A percentile compares a stretch with the other conserved stretches of the same genome.
phyloP scores from a whole-genome alignment of 1,139 yeast species.

The Blastobotrys illinoisensis region DNA sequence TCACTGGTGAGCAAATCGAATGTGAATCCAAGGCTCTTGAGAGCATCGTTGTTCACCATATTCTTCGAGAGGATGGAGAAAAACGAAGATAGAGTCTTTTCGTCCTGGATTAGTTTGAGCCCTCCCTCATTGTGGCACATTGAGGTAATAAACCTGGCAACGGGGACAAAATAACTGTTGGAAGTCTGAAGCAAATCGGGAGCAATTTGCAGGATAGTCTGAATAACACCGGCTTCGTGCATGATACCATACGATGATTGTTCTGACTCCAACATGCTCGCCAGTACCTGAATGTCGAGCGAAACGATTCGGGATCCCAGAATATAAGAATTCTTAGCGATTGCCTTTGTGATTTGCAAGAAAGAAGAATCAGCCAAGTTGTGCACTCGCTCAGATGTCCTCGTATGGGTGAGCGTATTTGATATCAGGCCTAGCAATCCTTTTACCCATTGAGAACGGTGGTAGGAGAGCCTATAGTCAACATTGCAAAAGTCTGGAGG shows the following conservation, averaged over 20 bases:
- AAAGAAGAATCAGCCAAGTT: constrained; percentile 82
- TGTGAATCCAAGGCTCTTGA: constrained; percentile 57
- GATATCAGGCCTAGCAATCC: constrained; percentile 55
- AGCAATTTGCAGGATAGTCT: constrained; percentile 51
- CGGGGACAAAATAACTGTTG: constrained; percentile 51
- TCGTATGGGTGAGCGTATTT: constrained; percentile 61
- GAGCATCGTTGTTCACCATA: constrained; percentile 28
- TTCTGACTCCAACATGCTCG: constrained; percentile 78
- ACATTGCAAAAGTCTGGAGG: constrained; percentile 47
- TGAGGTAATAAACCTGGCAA: constrained; percentile 81
- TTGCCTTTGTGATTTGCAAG: constrained; percentile 52
- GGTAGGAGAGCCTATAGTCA: constrained; percentile 54
- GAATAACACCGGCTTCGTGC: constrained; percentile 72
- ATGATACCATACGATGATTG: constrained; percentile 84
- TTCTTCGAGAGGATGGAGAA: constrained; percentile 18
- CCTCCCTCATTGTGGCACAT: constrained; percentile 76
- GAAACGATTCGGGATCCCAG: constrained; percentile 73
- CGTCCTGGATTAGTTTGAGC: constrained; percentile 37
- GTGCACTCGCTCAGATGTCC: constrained; percentile 73
- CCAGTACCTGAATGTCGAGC: constrained; percentile 59
- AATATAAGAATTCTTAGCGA: constrained; percentile 50
- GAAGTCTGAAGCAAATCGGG: constrained; percentile 47
- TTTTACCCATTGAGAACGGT: constrained; percentile 49
- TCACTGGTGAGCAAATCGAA: constrained; percentile 84
- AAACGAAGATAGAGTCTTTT: constrained; percentile 16